Evolutionary conservation across 805 yeast genomes (phyloP).

Genomic region (Saccharomyces kudriavzevii): DNA sequence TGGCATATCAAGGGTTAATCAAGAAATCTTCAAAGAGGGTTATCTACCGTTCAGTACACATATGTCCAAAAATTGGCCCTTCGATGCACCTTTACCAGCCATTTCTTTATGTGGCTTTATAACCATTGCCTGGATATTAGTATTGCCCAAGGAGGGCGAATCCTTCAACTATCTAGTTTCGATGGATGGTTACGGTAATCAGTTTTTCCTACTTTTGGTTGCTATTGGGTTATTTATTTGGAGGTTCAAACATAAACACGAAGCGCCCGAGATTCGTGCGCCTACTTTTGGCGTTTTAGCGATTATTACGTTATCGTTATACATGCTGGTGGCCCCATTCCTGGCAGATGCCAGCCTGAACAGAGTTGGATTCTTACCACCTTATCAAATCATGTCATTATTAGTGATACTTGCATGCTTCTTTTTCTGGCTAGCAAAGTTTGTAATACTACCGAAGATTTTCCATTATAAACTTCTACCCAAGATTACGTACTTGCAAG

Average conservation of each 20-base stretch:
- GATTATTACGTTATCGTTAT: constrained; percentile 38
- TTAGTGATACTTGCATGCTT: constrained; percentile 37
- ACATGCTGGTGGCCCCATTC: constrained; percentile 44
- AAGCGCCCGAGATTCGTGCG: constrained; percentile 46
- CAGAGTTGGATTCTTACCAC: constrained; percentile 28
- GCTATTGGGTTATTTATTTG: constrained; percentile 52
- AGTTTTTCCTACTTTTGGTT: constrained; percentile 41
- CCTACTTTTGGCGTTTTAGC: constrained; percentile 40
- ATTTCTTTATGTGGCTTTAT: constrained; percentile 31
- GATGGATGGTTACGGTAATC: constrained; percentile 41
- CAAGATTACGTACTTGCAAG: constrained; percentile 37
- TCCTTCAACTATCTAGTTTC: constrained; percentile 38
- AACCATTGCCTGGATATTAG: constrained; percentile 29
- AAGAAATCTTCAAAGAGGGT: constrained; percentile 59
- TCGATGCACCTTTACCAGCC: constrained; percentile 49
- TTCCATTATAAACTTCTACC: constrained; percentile 40
- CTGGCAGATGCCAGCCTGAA: constrained; percentile 16
- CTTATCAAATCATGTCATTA: constrained; percentile 36
- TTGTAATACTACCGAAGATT: constrained; percentile 39
- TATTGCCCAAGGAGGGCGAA: constrained; percentile 31
- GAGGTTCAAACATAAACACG: constrained; percentile 41
- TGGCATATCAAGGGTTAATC: constrained; percentile 52
- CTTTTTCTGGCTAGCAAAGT: constrained; percentile 49
- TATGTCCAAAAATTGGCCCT: constrained; percentile 50
- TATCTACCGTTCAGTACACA: constrained; percentile 44